Conservation (phyloP, 176 grass and related monocot species). For the Saccharum spontaneum region DNA sequence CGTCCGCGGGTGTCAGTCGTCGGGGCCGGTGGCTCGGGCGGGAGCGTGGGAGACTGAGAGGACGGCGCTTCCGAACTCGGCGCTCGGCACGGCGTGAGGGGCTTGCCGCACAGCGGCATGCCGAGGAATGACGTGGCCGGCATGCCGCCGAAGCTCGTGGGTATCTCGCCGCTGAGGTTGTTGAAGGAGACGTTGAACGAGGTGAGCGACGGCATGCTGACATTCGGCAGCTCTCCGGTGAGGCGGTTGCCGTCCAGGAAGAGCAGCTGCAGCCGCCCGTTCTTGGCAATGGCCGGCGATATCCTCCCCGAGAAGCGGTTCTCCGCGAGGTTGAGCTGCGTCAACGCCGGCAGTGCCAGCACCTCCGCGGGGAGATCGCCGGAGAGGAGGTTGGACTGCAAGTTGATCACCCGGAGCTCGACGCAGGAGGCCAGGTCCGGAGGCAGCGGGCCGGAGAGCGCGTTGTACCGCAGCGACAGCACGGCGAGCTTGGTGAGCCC, state of each 20-base stretch:
- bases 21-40: background rate
- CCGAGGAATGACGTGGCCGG: conserved; percentile 59
- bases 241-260: conserved; percentile 61
- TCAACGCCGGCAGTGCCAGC: conserved; percentile 43
- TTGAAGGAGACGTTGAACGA: conserved; percentile 77
- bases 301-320: conserved; percentile 62
- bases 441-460: conserved; percentile 57
- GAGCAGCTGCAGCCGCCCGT: conserved; percentile 45
- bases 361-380: conserved; percentile 42
- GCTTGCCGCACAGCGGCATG: conserved; percentile 71
- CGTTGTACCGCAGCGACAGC: conserved; percentile 63
- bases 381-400: conserved; percentile 59
- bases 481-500: conserved; percentile 54
- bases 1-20: background rate
- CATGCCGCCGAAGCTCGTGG: conserved; percentile 40
- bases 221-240: conserved; percentile 47
- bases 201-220: conserved; percentile 38
- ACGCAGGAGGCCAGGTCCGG: conserved; percentile 44
- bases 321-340: conserved; percentile 57
- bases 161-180: conserved; percentile 67
- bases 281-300: conserved; percentile 44
- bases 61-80: background rate
- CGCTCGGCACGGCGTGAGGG: conserved; percentile 46
- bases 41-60: conserved; percentile 28
- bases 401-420: conserved; percentile 49